Conservation (phyloP, 306 rosid species). For the Cotoneaster glaucophyllus region DNA sequence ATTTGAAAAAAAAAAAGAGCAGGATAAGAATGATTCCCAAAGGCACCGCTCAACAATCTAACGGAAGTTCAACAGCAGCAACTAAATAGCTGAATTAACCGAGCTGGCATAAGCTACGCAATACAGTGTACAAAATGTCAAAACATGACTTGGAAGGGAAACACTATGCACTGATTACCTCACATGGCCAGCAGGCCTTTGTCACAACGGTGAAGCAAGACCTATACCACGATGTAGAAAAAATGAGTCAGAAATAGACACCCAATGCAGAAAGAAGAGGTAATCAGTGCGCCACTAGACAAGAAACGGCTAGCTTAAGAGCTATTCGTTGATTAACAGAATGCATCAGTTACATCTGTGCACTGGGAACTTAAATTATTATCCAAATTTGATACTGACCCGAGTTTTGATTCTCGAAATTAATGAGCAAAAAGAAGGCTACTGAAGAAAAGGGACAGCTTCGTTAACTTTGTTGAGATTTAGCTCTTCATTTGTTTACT, state of each 20-base stretch:
- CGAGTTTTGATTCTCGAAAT: neutral
- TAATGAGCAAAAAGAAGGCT: neutral
- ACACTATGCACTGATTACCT: conserved; percentile 34
- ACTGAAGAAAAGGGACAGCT: neutral
- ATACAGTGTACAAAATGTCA: conserved; percentile 35
- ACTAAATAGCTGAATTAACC: conserved; percentile 9
- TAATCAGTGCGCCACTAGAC: conserved; percentile 9
- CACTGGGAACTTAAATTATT: neutral
- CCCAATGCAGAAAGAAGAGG: conserved; percentile 15
- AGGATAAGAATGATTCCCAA: neutral
- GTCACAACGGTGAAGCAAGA: conserved; percentile 83
- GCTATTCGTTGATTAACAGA: neutral
- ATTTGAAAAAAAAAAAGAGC: neutral
- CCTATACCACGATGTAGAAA: conserved; percentile 58
- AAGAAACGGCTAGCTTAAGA: neutral
- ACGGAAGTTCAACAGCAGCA: neutral
- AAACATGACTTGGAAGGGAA: conserved; percentile 27
- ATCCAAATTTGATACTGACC: neutral
- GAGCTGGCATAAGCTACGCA: conserved; percentile 20
- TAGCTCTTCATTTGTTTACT: neutral
- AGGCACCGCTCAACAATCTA: neutral
- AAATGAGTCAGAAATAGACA: conserved; percentile 35
- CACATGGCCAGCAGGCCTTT: conserved; percentile 44
- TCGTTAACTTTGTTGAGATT: neutral
- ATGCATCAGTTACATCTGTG: neutral